phyloP scores from a whole-genome alignment of 169 alveolate species.

The Fabrea salina region DNA sequence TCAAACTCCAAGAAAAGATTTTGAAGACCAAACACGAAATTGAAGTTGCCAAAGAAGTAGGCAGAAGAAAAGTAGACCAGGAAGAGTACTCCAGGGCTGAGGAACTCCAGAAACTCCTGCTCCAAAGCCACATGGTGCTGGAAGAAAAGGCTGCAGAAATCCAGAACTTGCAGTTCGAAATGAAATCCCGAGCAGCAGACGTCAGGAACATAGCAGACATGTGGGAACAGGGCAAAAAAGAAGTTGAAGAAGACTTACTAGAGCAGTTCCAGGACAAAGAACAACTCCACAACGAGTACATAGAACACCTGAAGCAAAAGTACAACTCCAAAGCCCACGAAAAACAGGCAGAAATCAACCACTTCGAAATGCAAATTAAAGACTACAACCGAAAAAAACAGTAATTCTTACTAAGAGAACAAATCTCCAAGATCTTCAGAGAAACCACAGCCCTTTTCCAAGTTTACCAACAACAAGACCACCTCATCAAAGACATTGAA shows the following conservation, averaged over 20 bases:
- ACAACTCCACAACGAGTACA: not conserved
- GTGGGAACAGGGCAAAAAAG: not conserved
- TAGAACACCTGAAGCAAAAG: not conserved
- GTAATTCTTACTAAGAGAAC: not conserved
- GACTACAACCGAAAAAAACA: slow-evolving; percentile 1
- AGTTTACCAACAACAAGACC: not conserved
- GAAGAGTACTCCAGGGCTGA: not conserved
- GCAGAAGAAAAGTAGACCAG: not conserved
- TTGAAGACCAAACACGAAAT: not conserved
- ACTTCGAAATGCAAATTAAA: not conserved
- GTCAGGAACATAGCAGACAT: not conserved
- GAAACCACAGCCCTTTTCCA: not conserved
- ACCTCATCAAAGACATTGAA: not conserved
- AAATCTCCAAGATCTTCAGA: not conserved
- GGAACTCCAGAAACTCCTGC: not conserved
- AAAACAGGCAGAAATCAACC: not conserved
- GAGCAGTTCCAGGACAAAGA: slow-evolving; percentile 4
- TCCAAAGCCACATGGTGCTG: not conserved
- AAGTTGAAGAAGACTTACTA: not conserved
- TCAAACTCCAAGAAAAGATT: not conserved
- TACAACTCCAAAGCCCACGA: not conserved
- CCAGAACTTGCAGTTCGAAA: slow-evolving; percentile 16
- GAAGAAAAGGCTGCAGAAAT: slow-evolving; percentile 33
- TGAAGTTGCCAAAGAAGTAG: not conserved
- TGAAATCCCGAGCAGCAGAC: slow-evolving; percentile 4